Base-by-base conservation (phyloP, 2,329 filamentous ascomycete species). In the Cladorrhinum sp. region DNA sequence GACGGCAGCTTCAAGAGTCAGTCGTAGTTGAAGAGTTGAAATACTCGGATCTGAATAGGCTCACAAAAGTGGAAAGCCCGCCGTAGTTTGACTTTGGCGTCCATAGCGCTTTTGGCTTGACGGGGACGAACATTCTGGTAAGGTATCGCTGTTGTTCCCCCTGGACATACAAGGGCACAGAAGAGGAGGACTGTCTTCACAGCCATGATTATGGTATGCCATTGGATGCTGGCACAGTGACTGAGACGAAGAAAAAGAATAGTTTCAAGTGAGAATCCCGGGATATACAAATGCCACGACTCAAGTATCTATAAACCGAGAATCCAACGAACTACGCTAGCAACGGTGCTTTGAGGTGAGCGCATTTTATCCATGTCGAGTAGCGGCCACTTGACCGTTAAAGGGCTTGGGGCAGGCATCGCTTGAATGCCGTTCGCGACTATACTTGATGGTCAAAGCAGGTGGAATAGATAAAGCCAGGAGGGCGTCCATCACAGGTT, bases 11-110 rank as follows among this genome's bases (percentile, higher is more conserved):
- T 52, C 22, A 2, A 20, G 10, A 50, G 55, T 55, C 45, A 41
- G 23, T 57, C 22, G 10, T 24, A 32, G 20, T 12, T 22, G 9
- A n/a, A n/a, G 10, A 12, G 24, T 20, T 12, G 18, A 18, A 25
- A 23, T 36, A 18, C 2, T 2, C 10, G 16, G 29, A 22, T 25
- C 10, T 13, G 50, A 18, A n/a, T 12, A 20, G 18, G 32, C 67
- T 62, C 55, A 69, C 68, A 68, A 13, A 63, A 62, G 36, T 70
- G 68, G 24, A 61, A 68, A 1, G 61, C 66, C 54, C 67, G 63
- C 16, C 67, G 62, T 9, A 70, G 29, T 48, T 67, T 66, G 1
- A 55, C 53, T 1, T 64, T 59, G 1, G 54, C 27, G 29, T 57
- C 58, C 2, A 65, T 41, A 5, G 13, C 53, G 16, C 65, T 58